Evolutionary conservation across 1,284 basidiomycete species (phyloP), one percentile per base, ranked within the genome.

Genomic region (Phlebopus sp.): DNA sequence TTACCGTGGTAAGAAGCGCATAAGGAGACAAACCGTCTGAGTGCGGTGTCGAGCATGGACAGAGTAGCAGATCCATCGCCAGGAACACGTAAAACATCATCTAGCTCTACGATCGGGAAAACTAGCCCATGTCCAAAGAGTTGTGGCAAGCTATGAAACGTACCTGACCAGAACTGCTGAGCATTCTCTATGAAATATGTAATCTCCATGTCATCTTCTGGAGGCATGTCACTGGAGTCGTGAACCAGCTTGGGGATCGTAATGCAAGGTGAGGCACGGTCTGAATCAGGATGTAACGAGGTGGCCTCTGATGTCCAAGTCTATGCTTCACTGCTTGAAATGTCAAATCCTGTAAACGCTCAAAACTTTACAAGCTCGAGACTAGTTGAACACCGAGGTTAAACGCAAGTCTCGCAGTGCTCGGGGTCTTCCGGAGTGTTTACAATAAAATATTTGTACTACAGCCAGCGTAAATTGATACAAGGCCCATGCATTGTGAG

Each of bases 141-240:
- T 44, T 32, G 38, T 37, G 18, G 45, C 39, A 48, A 36, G 41
- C 51, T 50, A 55, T 42, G 32, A 44, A 47, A 71, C 84, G 56
- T 58, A 91, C 89, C 89, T 56, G 86, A 82, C 89, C 90, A 92
- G 63, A 92, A 92, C 63, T 92, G 86, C 58, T 86, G 86, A 41
- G 84, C 79, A 52, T 80, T 87, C 57, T 88, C 83, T 55, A 91
- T 82, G 52, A 86, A 75, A 66, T 90, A 91, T n/a, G 83, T 79
- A 49, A 91, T 86, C 29, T 84, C 87, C 37, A 89, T 55, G 23
- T 60, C 63, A 39, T 68, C 63, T 36, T 66, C 58, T 42, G 61
- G 48, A 17, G 51, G 50, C 31, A 63, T 42, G 15, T 39, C 45
- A 11, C n/a, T n/a, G n/a, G 43, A 54, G 27, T 52, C 34, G 29